Percentiles rank a stretch among this genome's conserved stretches.
phyloP scores from a whole-genome alignment of 495 filamentous ascomycete genomes.

The Trichoderma virens region DNA sequence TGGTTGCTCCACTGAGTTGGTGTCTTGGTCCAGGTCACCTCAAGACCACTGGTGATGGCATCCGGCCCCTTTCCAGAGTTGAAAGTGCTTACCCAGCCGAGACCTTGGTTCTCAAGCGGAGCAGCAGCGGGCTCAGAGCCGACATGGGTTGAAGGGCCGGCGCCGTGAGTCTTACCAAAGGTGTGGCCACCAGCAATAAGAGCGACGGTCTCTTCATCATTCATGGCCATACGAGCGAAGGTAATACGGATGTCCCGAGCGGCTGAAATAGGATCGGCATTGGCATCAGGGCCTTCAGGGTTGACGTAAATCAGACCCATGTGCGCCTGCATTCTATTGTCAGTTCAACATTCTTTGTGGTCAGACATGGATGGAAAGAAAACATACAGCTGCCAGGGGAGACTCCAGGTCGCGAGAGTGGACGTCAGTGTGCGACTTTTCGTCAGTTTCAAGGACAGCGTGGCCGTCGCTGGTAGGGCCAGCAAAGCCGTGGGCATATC shows the following conservation, averaged over 20 bases:
- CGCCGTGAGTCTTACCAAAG: slow-evolving; percentile 71
- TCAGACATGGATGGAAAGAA: no score
- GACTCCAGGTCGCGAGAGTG: slow-evolving; percentile 49
- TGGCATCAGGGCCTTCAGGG: slow-evolving; percentile 65
- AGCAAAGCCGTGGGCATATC: slow-evolving; percentile 45
- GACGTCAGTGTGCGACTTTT: not conserved
- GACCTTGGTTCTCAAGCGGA: slow-evolving; percentile 51
- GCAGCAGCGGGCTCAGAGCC: slow-evolving; percentile 58
- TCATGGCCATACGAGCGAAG: slow-evolving; percentile 71
- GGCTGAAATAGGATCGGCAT: slow-evolving; percentile 57
- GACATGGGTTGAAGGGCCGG: slow-evolving; percentile 48
- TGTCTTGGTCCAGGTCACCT: slow-evolving; percentile 66
- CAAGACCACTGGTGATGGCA: slow-evolving; percentile 64
- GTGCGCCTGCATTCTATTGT: slow-evolving; percentile 24
- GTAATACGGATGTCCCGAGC: slow-evolving; percentile 62
- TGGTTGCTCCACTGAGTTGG: slow-evolving; percentile 61
- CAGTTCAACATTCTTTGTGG: not conserved
- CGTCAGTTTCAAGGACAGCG: slow-evolving; percentile 32
- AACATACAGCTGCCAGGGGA: slow-evolving; percentile 46
- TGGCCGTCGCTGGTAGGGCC: slow-evolving; percentile 26
- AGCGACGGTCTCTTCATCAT: slow-evolving; percentile 68
- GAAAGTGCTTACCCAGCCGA: slow-evolving; percentile 58
- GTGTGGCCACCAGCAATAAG: slow-evolving; percentile 68
- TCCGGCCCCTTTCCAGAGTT: slow-evolving; percentile 53
- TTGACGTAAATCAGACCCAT: slow-evolving; percentile 77